These are phyloP conservation scores for Huntiella omanensis DNA, from an alignment of 2,329 filamentous ascomycete genomes.

Conservation along the genomic window DNA sequence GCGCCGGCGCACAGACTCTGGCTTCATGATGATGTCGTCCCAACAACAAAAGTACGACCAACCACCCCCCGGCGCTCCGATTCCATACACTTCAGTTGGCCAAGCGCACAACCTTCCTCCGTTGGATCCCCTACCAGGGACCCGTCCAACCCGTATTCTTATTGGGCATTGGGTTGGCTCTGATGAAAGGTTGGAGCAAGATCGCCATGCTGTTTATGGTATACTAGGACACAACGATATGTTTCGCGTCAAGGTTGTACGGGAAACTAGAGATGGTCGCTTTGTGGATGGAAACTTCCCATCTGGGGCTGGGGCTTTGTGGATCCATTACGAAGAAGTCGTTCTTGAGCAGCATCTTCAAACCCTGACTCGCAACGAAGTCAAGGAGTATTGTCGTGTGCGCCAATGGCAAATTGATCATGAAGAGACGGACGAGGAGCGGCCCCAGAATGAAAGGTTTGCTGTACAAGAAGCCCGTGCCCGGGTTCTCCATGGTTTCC, in stretches of 20 bases:
- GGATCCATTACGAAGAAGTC: conserved; percentile 45
- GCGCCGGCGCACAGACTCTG: conserved; percentile 12
- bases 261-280: conserved; percentile 40
- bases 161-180: conserved; percentile 42
- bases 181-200: conserved; percentile 23
- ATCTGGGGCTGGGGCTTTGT: conserved; percentile 37
- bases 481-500: conserved; percentile 20
- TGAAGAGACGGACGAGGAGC: conserved; percentile 30
- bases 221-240: conserved; percentile 44
- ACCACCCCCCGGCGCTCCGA: not conserved
- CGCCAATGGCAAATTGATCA: conserved; percentile 38
- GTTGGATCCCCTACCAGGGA: conserved; percentile 29
- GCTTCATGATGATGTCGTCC: conserved; percentile 2
- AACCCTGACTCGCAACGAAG: conserved; percentile 31
- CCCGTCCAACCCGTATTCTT: conserved; percentile 36
- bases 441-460: conserved; percentile 29
- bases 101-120: conserved; percentile 8
- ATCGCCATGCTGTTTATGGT: conserved; percentile 44
- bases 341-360: conserved; percentile 36
- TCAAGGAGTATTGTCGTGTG: conserved; percentile 46
- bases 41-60: not conserved
- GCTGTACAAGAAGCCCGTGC: conserved; percentile 32
- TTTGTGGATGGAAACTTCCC: conserved; percentile 42
- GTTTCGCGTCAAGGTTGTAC: conserved; percentile 43
- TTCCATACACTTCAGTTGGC: conserved; percentile 8